Evolutionary conservation across 225 moss, liverwort and hornwort genomes (phyloP), one percentile per base, ranked within the genome.

Genomic region (Marchantia polymorpha): DNA sequence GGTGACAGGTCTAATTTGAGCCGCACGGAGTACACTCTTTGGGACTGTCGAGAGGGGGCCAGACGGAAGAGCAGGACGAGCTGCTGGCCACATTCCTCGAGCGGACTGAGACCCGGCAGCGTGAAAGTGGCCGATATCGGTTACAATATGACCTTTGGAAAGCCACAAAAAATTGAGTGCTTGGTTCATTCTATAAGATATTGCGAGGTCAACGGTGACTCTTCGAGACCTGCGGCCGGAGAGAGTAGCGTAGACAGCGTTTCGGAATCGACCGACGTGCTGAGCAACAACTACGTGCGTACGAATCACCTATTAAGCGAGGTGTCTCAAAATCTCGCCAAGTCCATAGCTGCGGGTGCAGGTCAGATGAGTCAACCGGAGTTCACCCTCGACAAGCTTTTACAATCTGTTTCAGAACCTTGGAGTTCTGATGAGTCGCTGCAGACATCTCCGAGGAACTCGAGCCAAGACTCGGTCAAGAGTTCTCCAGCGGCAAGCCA

Each of bases 131-230:
- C 77, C 11, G 77, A 77, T 26, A 64, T 77, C 48, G 26, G 77
- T 16, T 77, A 77, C 65, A 77, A 77, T 27, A 77, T 77, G 77
- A 77, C 77, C 8, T 77, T 77, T 27, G 77, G 77, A 3, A 77
- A 65, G 77, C 77, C 77, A 25, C 77, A 77, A 50, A 77, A 77
- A 64, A 64, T 77, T n/a, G 77, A 77, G 64, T 77, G 77, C 50
- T 13, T 15, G 23, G 63, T 77, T 64, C 77, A 77, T 39, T 64
- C 77, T 15, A 55, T 76, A 11, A 76, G 76, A 47, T 76, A 76
- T 16, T 65, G 39, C 23, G 64, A 64, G 64, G 49, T 14, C 26
- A 64, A 17, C 12, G 49, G 48, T 54, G 77, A 77, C 48, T 5
- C 10, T 76, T 31, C 59, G 2, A 59, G 20, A 17, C 20, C 59